These are phyloP conservation scores for Cladosporium colombiae DNA, from an alignment of 2,329 filamentous ascomycete genomes.

Conservation along the genomic window DNA sequence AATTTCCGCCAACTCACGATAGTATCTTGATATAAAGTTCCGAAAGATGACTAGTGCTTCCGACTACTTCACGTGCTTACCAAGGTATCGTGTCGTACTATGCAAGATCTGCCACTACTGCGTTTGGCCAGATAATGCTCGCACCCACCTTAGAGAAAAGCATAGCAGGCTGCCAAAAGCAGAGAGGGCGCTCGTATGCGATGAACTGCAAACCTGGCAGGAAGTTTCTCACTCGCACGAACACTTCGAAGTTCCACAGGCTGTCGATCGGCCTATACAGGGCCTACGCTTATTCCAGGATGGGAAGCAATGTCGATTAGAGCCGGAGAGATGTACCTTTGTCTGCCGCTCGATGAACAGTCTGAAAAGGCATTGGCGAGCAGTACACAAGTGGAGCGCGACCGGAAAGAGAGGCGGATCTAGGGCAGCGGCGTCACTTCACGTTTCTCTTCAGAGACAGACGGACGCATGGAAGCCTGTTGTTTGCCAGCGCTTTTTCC, in stretches of 20 bases:
- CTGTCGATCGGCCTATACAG: too few relatives aligned
- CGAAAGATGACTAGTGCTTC: not conserved
- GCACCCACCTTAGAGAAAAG: conserved; percentile 1
- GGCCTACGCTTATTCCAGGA: too few relatives aligned
- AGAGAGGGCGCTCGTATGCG: not conserved
- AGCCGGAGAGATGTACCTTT: too few relatives aligned
- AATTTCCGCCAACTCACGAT: not conserved
- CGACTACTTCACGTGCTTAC: not conserved
- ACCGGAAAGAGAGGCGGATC: not conserved
- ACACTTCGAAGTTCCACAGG: too few relatives aligned
- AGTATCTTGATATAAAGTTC: not conserved
- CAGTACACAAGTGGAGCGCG: not conserved
- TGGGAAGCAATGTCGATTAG: too few relatives aligned
- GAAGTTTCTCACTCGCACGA: too few relatives aligned
- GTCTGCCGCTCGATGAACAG: too few relatives aligned
- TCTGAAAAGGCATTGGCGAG: too few relatives aligned
- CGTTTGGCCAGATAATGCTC: conserved; percentile 5
- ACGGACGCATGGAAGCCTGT: too few relatives aligned
- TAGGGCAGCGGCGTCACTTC: too few relatives aligned
- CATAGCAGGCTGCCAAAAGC: not conserved
- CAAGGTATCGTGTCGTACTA: not conserved
- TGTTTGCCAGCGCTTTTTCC: too few relatives aligned
- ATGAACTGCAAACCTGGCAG: not conserved
- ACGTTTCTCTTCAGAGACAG: too few relatives aligned
- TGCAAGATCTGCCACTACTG: conserved; percentile 5